Evolutionary conservation across 148 eudicot species (phyloP).

Genomic region (Bassia scoparia): DNA sequence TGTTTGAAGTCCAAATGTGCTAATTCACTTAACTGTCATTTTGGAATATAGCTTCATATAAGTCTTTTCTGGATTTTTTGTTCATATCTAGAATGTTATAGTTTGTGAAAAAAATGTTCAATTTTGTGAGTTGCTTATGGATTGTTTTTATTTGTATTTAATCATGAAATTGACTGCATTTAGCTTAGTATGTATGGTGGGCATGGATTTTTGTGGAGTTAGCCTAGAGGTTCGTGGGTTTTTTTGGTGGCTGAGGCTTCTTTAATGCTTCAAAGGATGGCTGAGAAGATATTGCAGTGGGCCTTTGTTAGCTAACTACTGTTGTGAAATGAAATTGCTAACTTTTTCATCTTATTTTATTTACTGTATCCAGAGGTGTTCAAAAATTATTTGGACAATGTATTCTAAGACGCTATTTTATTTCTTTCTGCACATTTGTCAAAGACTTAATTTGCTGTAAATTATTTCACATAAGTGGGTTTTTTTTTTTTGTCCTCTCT

Average conservation of each 20-base stretch:
- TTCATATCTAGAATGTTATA: background rate
- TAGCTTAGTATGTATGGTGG: too few species aligned
- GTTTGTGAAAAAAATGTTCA: background rate
- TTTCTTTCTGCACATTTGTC: background rate
- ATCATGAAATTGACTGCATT: too few species aligned
- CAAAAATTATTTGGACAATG: constrained; percentile 95
- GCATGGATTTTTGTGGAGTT: too few species aligned
- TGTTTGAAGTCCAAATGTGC: background rate
- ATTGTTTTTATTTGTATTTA: too few species aligned
- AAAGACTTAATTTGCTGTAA: background rate
- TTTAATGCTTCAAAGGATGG: constrained; percentile 2
- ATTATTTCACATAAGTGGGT: too few species aligned
- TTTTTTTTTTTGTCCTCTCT: background rate
- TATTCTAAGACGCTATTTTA: too few species aligned
- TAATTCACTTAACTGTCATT: background rate
- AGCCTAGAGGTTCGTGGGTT: too few species aligned
- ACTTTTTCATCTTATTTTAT: background rate
- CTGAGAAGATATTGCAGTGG: background rate
- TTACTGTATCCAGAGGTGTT: constrained; percentile 53
- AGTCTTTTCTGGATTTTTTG: background rate
- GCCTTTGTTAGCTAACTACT: background rate
- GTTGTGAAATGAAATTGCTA: background rate
- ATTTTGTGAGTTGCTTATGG: background rate
- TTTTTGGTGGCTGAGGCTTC: background rate
- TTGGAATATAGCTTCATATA: background rate